Percentiles rank a stretch among this genome's conserved stretches.
Conservation (phyloP, 192 early-diverging fungal species). For the Backusella australiensis region DNA sequence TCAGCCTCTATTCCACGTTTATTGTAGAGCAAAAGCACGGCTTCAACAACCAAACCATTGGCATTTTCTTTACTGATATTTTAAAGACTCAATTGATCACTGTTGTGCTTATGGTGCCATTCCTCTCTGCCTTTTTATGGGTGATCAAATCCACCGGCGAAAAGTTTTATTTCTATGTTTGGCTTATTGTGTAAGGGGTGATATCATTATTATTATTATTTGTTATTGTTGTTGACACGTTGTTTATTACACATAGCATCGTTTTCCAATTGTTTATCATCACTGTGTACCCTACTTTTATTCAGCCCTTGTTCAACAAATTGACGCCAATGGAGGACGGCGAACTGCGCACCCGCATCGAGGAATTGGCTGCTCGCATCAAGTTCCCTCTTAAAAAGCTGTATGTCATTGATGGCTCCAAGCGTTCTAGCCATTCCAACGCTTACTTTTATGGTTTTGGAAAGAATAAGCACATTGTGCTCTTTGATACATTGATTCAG, state of each 20-base stretch:
- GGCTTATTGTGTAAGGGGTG: constrained; percentile 76
- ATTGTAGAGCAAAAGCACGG: constrained; percentile 93
- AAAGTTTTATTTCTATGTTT: constrained; percentile 88
- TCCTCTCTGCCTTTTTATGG: constrained; percentile 77
- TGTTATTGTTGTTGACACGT: neutral
- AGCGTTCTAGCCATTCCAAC: constrained; percentile 89
- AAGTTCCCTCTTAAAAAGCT: constrained; percentile 92
- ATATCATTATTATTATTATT: neutral
- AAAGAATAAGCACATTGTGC: constrained; percentile 95
- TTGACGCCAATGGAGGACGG: constrained; percentile 84
- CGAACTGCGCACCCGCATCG: constrained; percentile 76
- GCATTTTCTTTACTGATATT: constrained; percentile 75
- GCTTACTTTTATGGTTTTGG: constrained; percentile 97
- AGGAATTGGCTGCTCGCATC: constrained; percentile 75
- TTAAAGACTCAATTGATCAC: constrained; percentile 71
- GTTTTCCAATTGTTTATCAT: constrained; percentile 71
- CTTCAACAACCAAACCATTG: constrained; percentile 92
- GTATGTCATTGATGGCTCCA: constrained; percentile 94
- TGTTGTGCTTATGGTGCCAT: constrained; percentile 71
- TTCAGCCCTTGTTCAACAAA: constrained; percentile 99
- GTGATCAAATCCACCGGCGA: constrained; percentile 81
- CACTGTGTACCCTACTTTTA: constrained; percentile 88
- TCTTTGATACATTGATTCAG: constrained; percentile 91
- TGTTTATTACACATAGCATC: constrained; percentile 41
- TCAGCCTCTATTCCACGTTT: constrained; percentile 87